phyloP scores from a whole-genome alignment of 2,329 filamentous ascomycete species.

The Akanthomyces dipterigenus region DNA sequence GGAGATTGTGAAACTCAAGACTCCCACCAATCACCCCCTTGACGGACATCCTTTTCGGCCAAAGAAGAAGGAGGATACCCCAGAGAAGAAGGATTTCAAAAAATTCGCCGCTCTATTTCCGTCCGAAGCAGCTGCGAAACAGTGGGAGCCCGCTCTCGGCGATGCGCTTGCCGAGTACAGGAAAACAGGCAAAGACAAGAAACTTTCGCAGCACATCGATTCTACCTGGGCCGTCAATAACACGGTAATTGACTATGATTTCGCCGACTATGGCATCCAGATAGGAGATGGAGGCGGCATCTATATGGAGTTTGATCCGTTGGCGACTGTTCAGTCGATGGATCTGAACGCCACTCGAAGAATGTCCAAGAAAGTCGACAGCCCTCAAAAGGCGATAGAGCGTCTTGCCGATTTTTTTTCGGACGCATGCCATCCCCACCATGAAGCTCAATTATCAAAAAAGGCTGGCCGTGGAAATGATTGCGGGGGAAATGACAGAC shows the following conservation, averaged over 20 bases:
- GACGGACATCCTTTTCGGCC: not conserved
- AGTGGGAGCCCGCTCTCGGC: not conserved
- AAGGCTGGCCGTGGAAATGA: constrained; percentile 17
- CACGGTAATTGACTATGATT: constrained; percentile 1
- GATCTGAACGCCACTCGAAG: not conserved
- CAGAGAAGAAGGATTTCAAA: not conserved
- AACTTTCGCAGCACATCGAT: not conserved
- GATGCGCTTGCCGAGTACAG: not conserved
- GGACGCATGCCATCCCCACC: not conserved
- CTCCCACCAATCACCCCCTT: not conserved
- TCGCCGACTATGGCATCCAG: not conserved
- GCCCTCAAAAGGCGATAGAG: not conserved
- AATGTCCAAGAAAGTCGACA: not conserved
- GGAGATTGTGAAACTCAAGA: constrained; percentile 3
- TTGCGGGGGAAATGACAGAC: constrained; percentile 25
- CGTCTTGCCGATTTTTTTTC: not conserved
- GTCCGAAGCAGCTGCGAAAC: not conserved
- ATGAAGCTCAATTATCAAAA: not conserved
- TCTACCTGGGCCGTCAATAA: not conserved
- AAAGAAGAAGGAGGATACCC: not conserved
- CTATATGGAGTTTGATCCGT: not conserved
- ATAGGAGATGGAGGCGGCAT: not conserved
- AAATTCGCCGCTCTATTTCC: not conserved
- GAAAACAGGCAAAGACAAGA: not conserved
- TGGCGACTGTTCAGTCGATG: not conserved